phyloP scores from a whole-genome alignment of 495 filamentous ascomycete species.

The Tuber brumale region DNA sequence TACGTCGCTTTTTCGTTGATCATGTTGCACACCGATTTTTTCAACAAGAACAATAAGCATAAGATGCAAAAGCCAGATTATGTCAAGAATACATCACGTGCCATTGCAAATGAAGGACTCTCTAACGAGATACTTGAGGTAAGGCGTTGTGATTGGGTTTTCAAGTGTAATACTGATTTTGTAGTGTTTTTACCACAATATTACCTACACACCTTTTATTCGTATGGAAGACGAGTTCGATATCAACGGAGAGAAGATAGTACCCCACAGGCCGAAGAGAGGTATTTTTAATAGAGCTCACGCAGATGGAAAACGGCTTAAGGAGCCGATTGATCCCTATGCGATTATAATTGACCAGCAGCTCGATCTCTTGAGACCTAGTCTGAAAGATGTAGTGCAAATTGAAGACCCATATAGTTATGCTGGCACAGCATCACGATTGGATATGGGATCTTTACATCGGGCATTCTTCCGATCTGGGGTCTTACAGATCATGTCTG shows the following conservation, averaged over 20 bases:
- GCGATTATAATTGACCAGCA: slow-evolving; percentile 83
- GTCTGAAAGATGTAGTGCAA: slow-evolving; percentile 82
- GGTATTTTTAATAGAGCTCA: slow-evolving; percentile 62
- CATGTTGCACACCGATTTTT: slow-evolving; percentile 93
- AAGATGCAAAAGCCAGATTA: slow-evolving; percentile 98
- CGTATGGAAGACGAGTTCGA: slow-evolving; percentile 88
- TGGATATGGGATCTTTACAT: slow-evolving; percentile 72
- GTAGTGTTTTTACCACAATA: slow-evolving; percentile 92
- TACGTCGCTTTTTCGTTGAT: slow-evolving; percentile 95
- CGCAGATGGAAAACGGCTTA: slow-evolving; percentile 56
- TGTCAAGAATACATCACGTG: slow-evolving; percentile 68
- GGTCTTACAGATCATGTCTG: slow-evolving; percentile 87
- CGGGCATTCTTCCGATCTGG: slow-evolving; percentile 84
- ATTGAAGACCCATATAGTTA: slow-evolving; percentile 90
- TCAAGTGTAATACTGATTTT: slow-evolving; percentile 6
- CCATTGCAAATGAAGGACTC: slow-evolving; percentile 67
- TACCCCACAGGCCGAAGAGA: slow-evolving; percentile 64
- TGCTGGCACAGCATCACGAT: slow-evolving; percentile 61
- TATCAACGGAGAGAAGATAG: slow-evolving; percentile 65
- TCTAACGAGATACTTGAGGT: slow-evolving; percentile 78
- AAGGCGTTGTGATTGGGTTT: background rate
- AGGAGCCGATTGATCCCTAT: slow-evolving; percentile 91
- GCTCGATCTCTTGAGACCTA: slow-evolving; percentile 72
- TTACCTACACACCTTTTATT: slow-evolving; percentile 95
- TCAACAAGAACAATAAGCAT: slow-evolving; percentile 98